Conservation (phyloP, 2,329 filamentous ascomycete genomes). For the Furcasterigmium furcatum region DNA sequence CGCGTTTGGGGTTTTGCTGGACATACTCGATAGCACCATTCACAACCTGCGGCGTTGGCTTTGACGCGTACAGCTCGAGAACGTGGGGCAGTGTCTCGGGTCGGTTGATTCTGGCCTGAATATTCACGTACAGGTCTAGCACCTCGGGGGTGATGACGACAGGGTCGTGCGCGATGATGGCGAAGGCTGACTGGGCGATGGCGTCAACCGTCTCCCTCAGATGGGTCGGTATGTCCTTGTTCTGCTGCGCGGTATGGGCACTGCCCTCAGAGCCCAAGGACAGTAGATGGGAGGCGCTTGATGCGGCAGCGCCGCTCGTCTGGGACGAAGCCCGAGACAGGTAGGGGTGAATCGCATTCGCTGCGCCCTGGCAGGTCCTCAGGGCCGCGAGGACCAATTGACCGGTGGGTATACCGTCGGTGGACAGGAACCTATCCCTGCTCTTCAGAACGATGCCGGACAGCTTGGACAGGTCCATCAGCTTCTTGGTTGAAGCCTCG, state of each 20-base stretch:
- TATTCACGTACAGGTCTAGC: conserved; percentile 70
- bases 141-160: conserved; percentile 76
- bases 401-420: conserved; percentile 40
- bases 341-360: conserved; percentile 38
- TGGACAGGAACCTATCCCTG: conserved; percentile 38
- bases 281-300: conserved; percentile 28
- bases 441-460: conserved; percentile 37
- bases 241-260: conserved; percentile 4
- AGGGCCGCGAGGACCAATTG: conserved; percentile 39
- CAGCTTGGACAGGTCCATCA: conserved; percentile 35
- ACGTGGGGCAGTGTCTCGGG: conserved; percentile 76
- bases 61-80: conserved; percentile 79
- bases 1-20: conserved; percentile 62
- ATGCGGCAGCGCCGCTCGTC: conserved; percentile 40
- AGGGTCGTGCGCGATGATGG: conserved; percentile 68
- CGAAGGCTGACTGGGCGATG: conserved; percentile 61
- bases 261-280: conserved; percentile 23
- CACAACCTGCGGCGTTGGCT: conserved; percentile 65
- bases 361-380: conserved; percentile 40
- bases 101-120: conserved; percentile 69
- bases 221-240: conserved; percentile 14
- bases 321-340: conserved; percentile 33
- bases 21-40: conserved; percentile 58
- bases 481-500: conserved; percentile 12
- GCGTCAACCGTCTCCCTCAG: conserved; percentile 43